Evolutionary conservation across 2,329 filamentous ascomycete genomes (phyloP).

Genomic region (Botrytis fragariae): DNA sequence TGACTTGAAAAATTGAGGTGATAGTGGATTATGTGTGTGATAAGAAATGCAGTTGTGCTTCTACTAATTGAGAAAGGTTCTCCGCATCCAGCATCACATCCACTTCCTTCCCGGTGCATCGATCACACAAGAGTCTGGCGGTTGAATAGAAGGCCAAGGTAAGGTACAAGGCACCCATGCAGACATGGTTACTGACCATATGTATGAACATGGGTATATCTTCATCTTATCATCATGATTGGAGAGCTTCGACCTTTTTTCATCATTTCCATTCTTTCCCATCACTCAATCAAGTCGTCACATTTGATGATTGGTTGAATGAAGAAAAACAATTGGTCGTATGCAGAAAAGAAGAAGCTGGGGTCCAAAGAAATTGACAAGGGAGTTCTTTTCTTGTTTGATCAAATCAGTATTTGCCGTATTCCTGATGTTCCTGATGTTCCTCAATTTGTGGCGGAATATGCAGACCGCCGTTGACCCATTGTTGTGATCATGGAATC

Average conservation of each 20-base stretch:
- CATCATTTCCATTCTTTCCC: background rate
- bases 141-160: slow-evolving; percentile 1
- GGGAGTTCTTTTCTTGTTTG: background rate
- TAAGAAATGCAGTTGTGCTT: slow-evolving; percentile 10
- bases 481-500: background rate
- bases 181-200: background rate
- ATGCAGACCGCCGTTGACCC: background rate
- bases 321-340: background rate
- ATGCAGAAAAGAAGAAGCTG: background rate
- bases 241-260: background rate
- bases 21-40: slow-evolving; percentile 11
- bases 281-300: background rate
- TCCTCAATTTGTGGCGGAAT: background rate
- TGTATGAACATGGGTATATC: background rate
- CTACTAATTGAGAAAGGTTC: slow-evolving; percentile 7
- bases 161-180: slow-evolving; percentile 9
- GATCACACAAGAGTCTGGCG: slow-evolving; percentile 8
- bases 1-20: background rate
- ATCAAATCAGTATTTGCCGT: slow-evolving; percentile 1
- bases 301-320: background rate
- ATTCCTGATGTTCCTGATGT: background rate
- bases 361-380: background rate
- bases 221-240: slow-evolving; percentile 3
- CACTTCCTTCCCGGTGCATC: slow-evolving; percentile 1
- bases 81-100: slow-evolving; percentile 12